These are phyloP conservation scores for Arthrobotrys sphaeroides DNA, from an alignment of 2,329 filamentous ascomycete genomes.

Conservation along the genomic window DNA sequence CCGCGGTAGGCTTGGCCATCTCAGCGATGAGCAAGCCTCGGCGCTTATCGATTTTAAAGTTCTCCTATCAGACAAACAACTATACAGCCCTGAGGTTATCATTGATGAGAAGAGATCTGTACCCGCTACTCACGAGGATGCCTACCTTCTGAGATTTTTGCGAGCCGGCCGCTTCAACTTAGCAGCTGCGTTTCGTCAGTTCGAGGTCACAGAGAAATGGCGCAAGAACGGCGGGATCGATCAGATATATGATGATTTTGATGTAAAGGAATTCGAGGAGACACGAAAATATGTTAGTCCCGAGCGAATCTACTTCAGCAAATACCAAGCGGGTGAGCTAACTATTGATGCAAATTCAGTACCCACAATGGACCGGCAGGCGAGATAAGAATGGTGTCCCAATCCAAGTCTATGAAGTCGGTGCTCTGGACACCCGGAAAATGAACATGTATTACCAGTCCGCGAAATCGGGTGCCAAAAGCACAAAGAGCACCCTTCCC, in stretches of 20 bases:
- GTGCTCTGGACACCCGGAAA: conserved; percentile 81
- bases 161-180: conserved; percentile 39
- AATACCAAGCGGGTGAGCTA: conserved; percentile 4
- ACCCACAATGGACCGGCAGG: conserved; percentile 93
- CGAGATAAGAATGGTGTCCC: conserved; percentile 91
- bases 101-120: conserved; percentile 37
- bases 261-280: conserved; percentile 61
- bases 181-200: conserved; percentile 20
- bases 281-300: conserved; percentile 74
- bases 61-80: conserved; percentile 30
- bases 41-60: conserved; percentile 46
- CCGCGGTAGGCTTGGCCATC: conserved; percentile 32
- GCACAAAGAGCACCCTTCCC: conserved; percentile 63
- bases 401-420: conserved; percentile 89
- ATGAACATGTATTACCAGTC: conserved; percentile 80
- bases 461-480: conserved; percentile 70
- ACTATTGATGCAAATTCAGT: conserved; percentile 66
- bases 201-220: conserved; percentile 40
- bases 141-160: conserved; percentile 33
- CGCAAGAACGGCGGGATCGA: conserved; percentile 23
- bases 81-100: conserved; percentile 41
- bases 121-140: conserved; percentile 29
- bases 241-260: conserved; percentile 34
- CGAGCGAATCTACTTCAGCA: not conserved
- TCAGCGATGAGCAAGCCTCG: conserved; percentile 27